Conservation (phyloP, 2,329 filamentous ascomycete genomes). For the Magnaporthiopsis rhizophila region DNA sequence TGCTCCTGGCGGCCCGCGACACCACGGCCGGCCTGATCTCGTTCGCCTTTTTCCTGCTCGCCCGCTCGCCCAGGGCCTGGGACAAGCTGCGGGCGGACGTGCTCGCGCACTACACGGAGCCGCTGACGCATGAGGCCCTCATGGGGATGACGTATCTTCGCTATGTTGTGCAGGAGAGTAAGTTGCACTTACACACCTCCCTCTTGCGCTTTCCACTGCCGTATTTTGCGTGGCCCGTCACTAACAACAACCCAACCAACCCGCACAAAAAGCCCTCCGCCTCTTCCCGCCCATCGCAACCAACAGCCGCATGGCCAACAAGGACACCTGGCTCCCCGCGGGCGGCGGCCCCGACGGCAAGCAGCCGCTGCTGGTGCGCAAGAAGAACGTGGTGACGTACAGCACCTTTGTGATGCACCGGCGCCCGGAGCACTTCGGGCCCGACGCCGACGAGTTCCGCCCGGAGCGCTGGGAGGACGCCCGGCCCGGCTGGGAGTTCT, state of each 20-base stretch:
- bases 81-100: not conserved
- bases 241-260: not conserved
- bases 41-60: not conserved
- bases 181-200: conserved; percentile 33
- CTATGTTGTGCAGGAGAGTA: conserved; percentile 64
- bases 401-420: conserved; percentile 26
- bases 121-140: conserved; percentile 63
- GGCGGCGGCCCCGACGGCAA: conserved; percentile 36
- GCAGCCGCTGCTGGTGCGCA: conserved; percentile 36
- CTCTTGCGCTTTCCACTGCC: not conserved
- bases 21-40: conserved; percentile 2
- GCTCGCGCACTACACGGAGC: conserved; percentile 30
- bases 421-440: conserved; percentile 8
- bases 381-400: conserved; percentile 30
- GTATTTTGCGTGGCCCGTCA: no score
- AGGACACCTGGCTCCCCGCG: conserved; percentile 36
- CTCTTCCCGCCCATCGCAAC: conserved; percentile 35
- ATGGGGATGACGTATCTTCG: conserved; percentile 79
- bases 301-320: conserved; percentile 31
- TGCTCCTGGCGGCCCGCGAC: conserved; percentile 4
- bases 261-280: conserved; percentile 25
- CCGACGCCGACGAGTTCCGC: conserved; percentile 10
- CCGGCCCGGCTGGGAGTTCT: conserved; percentile 21
- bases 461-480: conserved; percentile 9
- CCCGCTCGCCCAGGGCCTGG: not conserved